Base-by-base conservation (phyloP, 352 stramenopile genomes). In the Thalassiosira mediterranea region DNA sequence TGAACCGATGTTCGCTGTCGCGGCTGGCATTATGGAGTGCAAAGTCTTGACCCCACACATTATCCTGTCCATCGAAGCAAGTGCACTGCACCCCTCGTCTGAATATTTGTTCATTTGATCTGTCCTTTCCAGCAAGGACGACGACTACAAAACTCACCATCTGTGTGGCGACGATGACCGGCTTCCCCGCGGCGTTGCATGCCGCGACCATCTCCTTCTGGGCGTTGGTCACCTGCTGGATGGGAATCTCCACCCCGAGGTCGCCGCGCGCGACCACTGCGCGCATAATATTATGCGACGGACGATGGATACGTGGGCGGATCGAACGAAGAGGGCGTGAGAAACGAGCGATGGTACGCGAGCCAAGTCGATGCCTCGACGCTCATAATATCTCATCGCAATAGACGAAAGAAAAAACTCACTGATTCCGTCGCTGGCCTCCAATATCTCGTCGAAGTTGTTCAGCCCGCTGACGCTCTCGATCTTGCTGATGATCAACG, bases 191-290 rank as follows among this genome's bases (percentile, higher is more conserved):
- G 51, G 97, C 95, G 80, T 98, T 98, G 32, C 93, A 89, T 85
- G 90, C 84, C 34, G 92, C 91, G 80, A 99, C 98, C 94, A 99
- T 99, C 90, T 98, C 97, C 90, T 99, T 99, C 87, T 99, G 97
- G 1, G 96, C 37, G 93, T 96, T 68, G 89, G 95, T 90, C 95
- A 98, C 83, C 67, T 90, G 79, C 40, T 88, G 74, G 54, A 94
- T 83, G 4, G 88, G 88, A 77, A 94, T 90, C 76, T 99, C 97
- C 86, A 99, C 98, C 47, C 97, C 97, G 70, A 99, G 84, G 84
- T 99, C 97, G 72, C 97, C 97, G 76, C 97, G 93, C 2, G 96
- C 96, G 28, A 99, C 96, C 95, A 98, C 21, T 53, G 34, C 34
- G n/a, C n/a, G n/a, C n/a, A n/a, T n/a, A n/a, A n/a, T n/a, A n/a